Evolutionary conservation across 2,329 filamentous ascomycete genomes (phyloP).

Genomic region (Neofusicoccum ribis): DNA sequence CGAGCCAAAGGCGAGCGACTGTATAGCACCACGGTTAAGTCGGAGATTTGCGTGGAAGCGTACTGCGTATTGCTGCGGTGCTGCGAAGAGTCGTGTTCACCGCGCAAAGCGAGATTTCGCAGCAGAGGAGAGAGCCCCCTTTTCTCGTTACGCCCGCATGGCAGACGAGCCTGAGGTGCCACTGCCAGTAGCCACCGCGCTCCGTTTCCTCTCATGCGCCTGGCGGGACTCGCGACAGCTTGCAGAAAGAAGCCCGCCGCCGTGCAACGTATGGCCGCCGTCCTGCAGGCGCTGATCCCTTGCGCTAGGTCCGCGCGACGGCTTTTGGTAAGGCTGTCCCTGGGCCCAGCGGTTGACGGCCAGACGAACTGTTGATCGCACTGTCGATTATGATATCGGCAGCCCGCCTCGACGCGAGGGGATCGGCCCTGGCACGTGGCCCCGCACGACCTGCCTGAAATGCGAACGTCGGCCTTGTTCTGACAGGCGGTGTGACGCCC

Average conservation of each 20-base stretch:
- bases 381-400: constrained; percentile 7
- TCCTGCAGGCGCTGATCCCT: background rate
- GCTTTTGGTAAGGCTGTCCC: constrained; percentile 7
- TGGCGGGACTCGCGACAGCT: background rate
- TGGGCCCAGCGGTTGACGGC: background rate
- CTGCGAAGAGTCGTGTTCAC: background rate
- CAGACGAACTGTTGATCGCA: constrained; percentile 1
- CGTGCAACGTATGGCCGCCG: background rate
- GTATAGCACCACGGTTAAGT: background rate
- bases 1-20: background rate
- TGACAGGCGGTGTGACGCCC: constrained; percentile 6
- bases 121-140: background rate
- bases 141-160: background rate
- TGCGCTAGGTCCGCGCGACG: background rate
- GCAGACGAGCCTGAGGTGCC: background rate
- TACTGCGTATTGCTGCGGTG: too few species aligned
- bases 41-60: background rate
- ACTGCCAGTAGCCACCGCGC: background rate
- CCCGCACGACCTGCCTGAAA: background rate
- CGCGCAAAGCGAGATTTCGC: background rate
- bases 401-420: background rate
- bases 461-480: background rate
- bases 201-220: background rate
- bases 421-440: constrained; percentile 2
- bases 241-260: background rate